Conservation (phyloP, 495 filamentous ascomycete species). For the Aspergillus ellipticus region DNA sequence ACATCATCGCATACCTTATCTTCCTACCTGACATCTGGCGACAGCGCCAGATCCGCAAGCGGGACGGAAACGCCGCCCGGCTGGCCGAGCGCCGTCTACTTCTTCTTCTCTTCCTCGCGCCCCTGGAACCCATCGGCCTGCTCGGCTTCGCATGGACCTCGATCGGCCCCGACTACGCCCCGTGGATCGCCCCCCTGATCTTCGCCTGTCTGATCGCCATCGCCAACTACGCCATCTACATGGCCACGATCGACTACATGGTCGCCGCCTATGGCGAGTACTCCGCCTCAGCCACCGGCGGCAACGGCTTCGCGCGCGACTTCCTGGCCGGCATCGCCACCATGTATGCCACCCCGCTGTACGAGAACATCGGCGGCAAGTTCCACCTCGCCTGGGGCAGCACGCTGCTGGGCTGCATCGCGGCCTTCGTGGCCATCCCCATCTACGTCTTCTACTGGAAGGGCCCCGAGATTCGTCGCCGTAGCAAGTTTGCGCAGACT, state of each 20-base stretch:
- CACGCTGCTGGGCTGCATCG: slow-evolving; percentile 33
- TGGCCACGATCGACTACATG: slow-evolving; percentile 78
- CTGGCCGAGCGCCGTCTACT: slow-evolving; percentile 49
- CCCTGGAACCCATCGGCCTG: slow-evolving; percentile 57
- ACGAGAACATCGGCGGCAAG: slow-evolving; percentile 20
- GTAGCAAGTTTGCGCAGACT: slow-evolving; percentile 38
- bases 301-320: slow-evolving; percentile 47
- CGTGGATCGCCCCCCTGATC: slow-evolving; percentile 56
- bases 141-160: slow-evolving; percentile 61
- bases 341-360: slow-evolving; percentile 31
- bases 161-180: slow-evolving; percentile 47
- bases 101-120: slow-evolving; percentile 48
- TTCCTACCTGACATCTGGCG: slow-evolving; percentile 57
- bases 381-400: slow-evolving; percentile 29
- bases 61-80: slow-evolving; percentile 36
- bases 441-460: slow-evolving; percentile 44
- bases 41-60: slow-evolving; percentile 35
- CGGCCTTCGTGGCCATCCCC: slow-evolving; percentile 32
- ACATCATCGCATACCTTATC: slow-evolving; percentile 54
- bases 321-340: slow-evolving; percentile 33
- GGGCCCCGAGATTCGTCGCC: slow-evolving; percentile 32
- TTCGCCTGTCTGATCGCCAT: slow-evolving; percentile 54
- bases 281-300: slow-evolving; percentile 67
- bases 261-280: slow-evolving; percentile 68
- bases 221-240: slow-evolving; percentile 62